Percentiles rank a stretch among this genome's conserved stretches.
Conservation (phyloP, 2,329 filamentous ascomycete genomes). For the Sporothrix globosa region DNA sequence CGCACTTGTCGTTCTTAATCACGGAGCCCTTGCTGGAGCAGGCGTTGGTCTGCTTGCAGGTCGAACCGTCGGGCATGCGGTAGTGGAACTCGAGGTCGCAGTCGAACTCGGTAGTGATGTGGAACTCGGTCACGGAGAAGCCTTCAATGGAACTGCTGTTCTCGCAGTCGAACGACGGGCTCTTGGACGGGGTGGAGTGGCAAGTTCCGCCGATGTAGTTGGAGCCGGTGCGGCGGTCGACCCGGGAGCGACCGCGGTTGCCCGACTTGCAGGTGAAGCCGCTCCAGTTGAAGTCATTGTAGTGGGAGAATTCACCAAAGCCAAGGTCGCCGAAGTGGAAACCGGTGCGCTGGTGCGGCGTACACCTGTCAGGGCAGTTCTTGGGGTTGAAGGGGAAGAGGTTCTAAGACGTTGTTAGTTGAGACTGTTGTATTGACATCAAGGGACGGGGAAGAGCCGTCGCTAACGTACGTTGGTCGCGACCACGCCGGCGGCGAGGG, state of each 20-base stretch:
- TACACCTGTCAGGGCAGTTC: constrained; percentile 79
- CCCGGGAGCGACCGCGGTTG: constrained; percentile 59
- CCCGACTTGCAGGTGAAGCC: constrained; percentile 71
- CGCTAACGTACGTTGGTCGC: constrained; percentile 46
- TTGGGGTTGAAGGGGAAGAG: constrained; percentile 61
- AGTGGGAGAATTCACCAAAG: constrained; percentile 64
- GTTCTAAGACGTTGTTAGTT: constrained; percentile 22
- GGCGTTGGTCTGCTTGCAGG: constrained; percentile 74
- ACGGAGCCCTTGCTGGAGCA: constrained; percentile 70
- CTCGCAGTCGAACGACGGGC: constrained; percentile 62
- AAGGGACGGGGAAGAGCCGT: no score
- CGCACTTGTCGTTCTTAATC: constrained; percentile 85
- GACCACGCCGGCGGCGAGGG: constrained; percentile 55
- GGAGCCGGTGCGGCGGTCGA: constrained; percentile 53
- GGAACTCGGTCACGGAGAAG: constrained; percentile 77
- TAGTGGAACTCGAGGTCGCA: constrained; percentile 84
- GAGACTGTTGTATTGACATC: constrained; percentile 5
- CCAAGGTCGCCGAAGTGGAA: constrained; percentile 71
- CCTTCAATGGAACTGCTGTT: constrained; percentile 50
- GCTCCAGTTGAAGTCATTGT: constrained; percentile 72
- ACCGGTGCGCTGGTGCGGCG: constrained; percentile 66
- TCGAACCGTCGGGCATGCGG: constrained; percentile 78
- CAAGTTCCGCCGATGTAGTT: constrained; percentile 66
- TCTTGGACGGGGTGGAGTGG: constrained; percentile 49
- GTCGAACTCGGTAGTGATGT: constrained; percentile 74